These are phyloP conservation scores for Sambucus nigra DNA, from an alignment of 129 eudicot genomes.

Conservation along the genomic window DNA sequence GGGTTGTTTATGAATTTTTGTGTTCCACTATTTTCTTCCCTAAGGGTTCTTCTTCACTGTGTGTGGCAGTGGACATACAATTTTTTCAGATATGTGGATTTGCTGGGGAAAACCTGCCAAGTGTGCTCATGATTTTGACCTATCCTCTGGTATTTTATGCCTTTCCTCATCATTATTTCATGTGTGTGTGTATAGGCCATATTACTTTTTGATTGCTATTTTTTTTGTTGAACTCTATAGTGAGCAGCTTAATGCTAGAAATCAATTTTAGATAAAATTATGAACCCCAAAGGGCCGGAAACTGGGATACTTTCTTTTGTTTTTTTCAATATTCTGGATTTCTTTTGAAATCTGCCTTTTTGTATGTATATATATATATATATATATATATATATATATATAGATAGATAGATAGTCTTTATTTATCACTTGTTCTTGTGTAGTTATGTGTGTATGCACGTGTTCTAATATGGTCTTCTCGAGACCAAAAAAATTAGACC, in stretches of 20 bases:
- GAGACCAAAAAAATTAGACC: no score
- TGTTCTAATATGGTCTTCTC: no score
- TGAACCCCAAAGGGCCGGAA: neutral
- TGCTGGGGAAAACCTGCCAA: slow-evolving; percentile 60
- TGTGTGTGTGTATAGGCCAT: neutral
- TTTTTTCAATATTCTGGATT: neutral
- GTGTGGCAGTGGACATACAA: no score
- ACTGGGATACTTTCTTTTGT: no score
- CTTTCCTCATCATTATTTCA: neutral
- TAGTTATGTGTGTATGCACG: neutral
- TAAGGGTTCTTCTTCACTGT: no score
- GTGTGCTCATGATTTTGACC: slow-evolving; percentile 66
- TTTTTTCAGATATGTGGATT: slow-evolving; percentile 73
- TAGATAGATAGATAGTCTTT: no score
- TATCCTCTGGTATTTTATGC: slow-evolving; percentile 34
- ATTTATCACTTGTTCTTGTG: neutral
- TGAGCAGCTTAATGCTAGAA: neutral
- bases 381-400: no score
- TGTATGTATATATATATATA: no score
- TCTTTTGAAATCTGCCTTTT: neutral
- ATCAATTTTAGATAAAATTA: no score
- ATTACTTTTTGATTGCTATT: neutral
- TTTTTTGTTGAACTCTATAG: neutral
- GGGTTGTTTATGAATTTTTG: no score
- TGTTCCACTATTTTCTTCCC: no score